Conservation (phyloP, 495 filamentous ascomycete genomes). For the Amniculicola lignicola region DNA sequence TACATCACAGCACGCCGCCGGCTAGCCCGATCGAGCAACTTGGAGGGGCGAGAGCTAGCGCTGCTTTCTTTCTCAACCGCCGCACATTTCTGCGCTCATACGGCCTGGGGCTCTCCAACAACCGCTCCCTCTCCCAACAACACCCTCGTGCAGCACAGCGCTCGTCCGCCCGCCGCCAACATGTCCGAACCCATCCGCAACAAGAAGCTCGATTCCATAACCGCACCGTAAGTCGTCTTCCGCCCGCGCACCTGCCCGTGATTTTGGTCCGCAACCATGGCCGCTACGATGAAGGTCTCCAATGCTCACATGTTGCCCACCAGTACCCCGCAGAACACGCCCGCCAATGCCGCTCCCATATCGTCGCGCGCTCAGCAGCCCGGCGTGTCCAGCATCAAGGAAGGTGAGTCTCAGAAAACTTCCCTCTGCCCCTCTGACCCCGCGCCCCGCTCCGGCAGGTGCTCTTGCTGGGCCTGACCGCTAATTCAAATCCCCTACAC, state of each 20-base stretch:
- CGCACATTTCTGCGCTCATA: slow-evolving; percentile 31
- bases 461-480: slow-evolving; percentile 34
- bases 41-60: slow-evolving; percentile 31
- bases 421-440: slow-evolving; percentile 9
- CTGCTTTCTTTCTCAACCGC: slow-evolving; percentile 25
- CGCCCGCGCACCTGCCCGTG: slow-evolving; percentile 10
- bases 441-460: not conserved
- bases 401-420: slow-evolving; percentile 58
- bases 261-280: slow-evolving; percentile 21
- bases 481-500: slow-evolving; percentile 33
- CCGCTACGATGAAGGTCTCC: slow-evolving; percentile 16
- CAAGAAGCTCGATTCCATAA: slow-evolving; percentile 73
- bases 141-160: not conserved
- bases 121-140: slow-evolving; percentile 24
- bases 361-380: slow-evolving; percentile 96
- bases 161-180: slow-evolving; percentile 33
- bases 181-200: slow-evolving; percentile 93
- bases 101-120: slow-evolving; percentile 18
- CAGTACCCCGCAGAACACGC: slow-evolving; percentile 95
- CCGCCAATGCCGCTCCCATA: slow-evolving; percentile 91
- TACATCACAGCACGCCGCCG: slow-evolving; percentile 15
- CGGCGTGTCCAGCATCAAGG: slow-evolving; percentile 90
- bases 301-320: slow-evolving; percentile 11
- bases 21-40: slow-evolving; percentile 22
- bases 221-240: slow-evolving; percentile 71